Base-by-base conservation (phyloP, 2,329 filamentous ascomycete genomes). In the Diaporthe humulicola region DNA sequence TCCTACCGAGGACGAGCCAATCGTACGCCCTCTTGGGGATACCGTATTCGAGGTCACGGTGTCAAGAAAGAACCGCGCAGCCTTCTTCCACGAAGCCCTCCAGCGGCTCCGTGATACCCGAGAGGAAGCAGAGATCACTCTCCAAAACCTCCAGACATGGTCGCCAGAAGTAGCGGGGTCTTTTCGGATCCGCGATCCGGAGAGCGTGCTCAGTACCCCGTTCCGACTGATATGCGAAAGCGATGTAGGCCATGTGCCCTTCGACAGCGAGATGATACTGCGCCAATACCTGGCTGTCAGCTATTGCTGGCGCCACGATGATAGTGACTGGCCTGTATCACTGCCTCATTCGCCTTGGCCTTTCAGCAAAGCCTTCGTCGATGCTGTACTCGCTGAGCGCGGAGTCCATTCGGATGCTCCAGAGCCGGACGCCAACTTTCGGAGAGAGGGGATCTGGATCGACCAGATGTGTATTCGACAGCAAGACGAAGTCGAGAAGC, bases 241-340 rank as follows among this genome's bases (percentile, higher is more conserved):
- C 52, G 52, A 56, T 22, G 28, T 33, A 56, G 52, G 52, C 52
- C 52, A 56, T 56, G 52, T 56, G 52, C 52, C 52, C 52, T 56
- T 56, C 17, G 52, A 56, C 52, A 12, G 17, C 52, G 52, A 56
- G 52, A 56, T 19, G 52, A 56, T 56, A 56, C 52, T 56, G 28
- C 52, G 52, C 52, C 52, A 56, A 56, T 56, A 56, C 52, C 28
- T 56, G 52, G 52, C 52, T 22, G 52, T 56, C 17, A 56, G 52
- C 52, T 56, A 56, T 56, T 56, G 52, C 28, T 56, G 52, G 52
- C 52, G 52, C 52, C 52, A 12, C 52, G 28, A 33, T 22, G 52
- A 56, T 56, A 33, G 52, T 56, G 52, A 56, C 52, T 56, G 52
- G 52, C 52, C 52, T 56, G 52, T 56, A 33, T 56, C 17, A 56